phyloP scores from a whole-genome alignment of 305 asterid genomes.

The Fraxinus greggii region DNA sequence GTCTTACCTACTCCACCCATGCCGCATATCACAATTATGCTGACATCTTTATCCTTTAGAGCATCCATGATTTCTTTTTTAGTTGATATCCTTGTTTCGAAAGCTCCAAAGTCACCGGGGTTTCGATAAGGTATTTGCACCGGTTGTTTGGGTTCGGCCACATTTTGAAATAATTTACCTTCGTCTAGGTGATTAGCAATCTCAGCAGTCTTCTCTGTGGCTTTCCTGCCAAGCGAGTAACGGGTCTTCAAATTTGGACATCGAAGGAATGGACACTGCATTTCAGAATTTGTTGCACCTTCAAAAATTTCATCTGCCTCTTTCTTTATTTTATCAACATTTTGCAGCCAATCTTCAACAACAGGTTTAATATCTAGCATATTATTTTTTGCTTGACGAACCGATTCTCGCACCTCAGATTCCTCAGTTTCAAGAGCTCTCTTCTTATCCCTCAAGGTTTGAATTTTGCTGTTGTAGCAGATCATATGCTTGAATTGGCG shows the following conservation, averaged over 20 bases:
- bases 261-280: background rate
- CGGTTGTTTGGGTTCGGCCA: background rate
- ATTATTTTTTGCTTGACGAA: background rate
- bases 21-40: slow-evolving; percentile 20
- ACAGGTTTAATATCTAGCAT: background rate
- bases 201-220: slow-evolving; percentile 3
- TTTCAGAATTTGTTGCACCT: background rate
- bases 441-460: slow-evolving; percentile 7
- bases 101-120: slow-evolving; percentile 11
- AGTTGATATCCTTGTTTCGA: slow-evolving; percentile 20
- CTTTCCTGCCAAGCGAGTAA: slow-evolving; percentile 21
- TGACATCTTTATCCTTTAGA: background rate
- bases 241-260: slow-evolving; percentile 13
- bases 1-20: background rate
- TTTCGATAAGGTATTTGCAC: background rate
- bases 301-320: background rate
- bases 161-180: background rate
- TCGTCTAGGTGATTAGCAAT: background rate
- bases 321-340: background rate
- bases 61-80: slow-evolving; percentile 20
- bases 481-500: slow-evolving; percentile 12
- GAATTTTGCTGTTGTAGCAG: slow-evolving; percentile 15
- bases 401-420: background rate
- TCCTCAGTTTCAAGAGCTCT: background rate
- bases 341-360: slow-evolving; percentile 15